phyloP scores from a whole-genome alignment of 2,329 filamentous ascomycete species.

The Moelleriella libera region DNA sequence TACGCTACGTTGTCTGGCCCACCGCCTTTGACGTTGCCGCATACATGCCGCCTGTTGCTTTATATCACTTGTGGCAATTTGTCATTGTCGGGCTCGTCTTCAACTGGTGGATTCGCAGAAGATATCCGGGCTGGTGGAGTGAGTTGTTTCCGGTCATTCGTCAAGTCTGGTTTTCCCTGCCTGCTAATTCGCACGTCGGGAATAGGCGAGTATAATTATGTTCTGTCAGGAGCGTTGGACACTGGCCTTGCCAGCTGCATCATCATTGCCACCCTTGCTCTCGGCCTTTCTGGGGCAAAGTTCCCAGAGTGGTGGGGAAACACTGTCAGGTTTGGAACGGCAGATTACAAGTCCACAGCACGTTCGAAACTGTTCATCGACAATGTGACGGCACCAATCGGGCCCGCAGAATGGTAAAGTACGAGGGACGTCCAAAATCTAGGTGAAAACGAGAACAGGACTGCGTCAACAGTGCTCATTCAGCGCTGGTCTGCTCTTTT shows the following conservation, averaged over 20 bases:
- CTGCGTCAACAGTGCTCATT: not conserved
- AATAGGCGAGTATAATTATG: conserved; percentile 34
- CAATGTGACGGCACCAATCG: conserved; percentile 13
- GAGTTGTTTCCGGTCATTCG: conserved; percentile 12
- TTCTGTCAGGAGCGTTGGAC: conserved; percentile 41
- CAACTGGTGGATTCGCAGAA: conserved; percentile 34
- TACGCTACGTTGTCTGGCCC: conserved; percentile 35
- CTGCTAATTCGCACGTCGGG: not conserved
- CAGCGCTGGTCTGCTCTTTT: too few relatives aligned
- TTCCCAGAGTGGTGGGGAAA: conserved; percentile 35
- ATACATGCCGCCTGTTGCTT: conserved; percentile 36
- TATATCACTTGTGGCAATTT: conserved; percentile 39
- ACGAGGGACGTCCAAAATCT: too few relatives aligned
- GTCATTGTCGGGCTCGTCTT: conserved; percentile 37
- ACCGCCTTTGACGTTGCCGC: conserved; percentile 34
- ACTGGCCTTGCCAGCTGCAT: conserved; percentile 40
- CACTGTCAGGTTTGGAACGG: conserved; percentile 16
- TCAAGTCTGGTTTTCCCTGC: not conserved
- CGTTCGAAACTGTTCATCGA: conserved; percentile 11
- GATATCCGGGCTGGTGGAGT: conserved; percentile 39
- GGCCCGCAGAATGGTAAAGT: conserved; percentile 12
- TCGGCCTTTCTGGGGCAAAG: conserved; percentile 9
- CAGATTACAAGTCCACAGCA: conserved; percentile 12
- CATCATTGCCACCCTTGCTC: conserved; percentile 30
- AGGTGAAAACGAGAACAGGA: not conserved